A percentile compares a stretch with the other conserved stretches of the same genome.
phyloP scores from a whole-genome alignment of 2,329 filamentous ascomycete genomes.

The Sporothrix inflata region DNA sequence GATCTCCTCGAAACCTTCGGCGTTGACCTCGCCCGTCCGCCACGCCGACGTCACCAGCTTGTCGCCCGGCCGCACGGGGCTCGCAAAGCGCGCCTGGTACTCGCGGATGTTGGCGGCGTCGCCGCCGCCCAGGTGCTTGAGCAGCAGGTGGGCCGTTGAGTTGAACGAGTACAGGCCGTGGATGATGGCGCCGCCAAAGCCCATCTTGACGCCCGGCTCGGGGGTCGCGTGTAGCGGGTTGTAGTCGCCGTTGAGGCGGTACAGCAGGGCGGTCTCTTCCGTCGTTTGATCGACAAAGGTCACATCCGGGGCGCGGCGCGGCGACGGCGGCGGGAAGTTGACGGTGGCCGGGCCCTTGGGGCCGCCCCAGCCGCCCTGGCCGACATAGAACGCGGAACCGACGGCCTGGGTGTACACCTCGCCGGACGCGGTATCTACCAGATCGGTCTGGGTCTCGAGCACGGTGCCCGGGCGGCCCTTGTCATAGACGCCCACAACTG shows the following conservation, averaged over 20 bases:
- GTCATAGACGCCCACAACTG: slow-evolving; percentile 84
- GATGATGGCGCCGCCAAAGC: slow-evolving; percentile 86
- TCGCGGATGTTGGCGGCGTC: slow-evolving; percentile 82
- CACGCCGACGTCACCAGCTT: slow-evolving; percentile 82
- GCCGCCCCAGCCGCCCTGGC: slow-evolving; percentile 80
- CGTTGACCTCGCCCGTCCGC: slow-evolving; percentile 79
- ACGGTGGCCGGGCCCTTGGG: slow-evolving; percentile 83
- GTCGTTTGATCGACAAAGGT: slow-evolving; percentile 72
- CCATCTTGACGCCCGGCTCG: slow-evolving; percentile 84
- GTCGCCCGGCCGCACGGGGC: slow-evolving; percentile 80
- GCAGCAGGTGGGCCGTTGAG: slow-evolving; percentile 70
- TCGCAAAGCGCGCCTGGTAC: slow-evolving; percentile 86
- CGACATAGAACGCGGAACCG: slow-evolving; percentile 77
- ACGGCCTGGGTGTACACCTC: slow-evolving; percentile 73
- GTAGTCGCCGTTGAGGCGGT: slow-evolving; percentile 90
- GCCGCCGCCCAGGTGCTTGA: slow-evolving; percentile 73
- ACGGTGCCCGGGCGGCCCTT: slow-evolving; percentile 85
- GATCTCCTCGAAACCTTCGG: slow-evolving; percentile 79
- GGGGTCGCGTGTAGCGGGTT: slow-evolving; percentile 90
- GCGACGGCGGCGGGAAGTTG: slow-evolving; percentile 75
- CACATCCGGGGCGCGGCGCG: slow-evolving; percentile 70
- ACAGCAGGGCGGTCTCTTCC: slow-evolving; percentile 72
- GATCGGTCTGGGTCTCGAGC: slow-evolving; percentile 74
- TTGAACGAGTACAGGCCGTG: slow-evolving; percentile 92
- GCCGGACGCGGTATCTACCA: slow-evolving; percentile 70